phyloP scores from a whole-genome alignment of 768 basidiomycete genomes.

The Naganishia vishniacii region DNA sequence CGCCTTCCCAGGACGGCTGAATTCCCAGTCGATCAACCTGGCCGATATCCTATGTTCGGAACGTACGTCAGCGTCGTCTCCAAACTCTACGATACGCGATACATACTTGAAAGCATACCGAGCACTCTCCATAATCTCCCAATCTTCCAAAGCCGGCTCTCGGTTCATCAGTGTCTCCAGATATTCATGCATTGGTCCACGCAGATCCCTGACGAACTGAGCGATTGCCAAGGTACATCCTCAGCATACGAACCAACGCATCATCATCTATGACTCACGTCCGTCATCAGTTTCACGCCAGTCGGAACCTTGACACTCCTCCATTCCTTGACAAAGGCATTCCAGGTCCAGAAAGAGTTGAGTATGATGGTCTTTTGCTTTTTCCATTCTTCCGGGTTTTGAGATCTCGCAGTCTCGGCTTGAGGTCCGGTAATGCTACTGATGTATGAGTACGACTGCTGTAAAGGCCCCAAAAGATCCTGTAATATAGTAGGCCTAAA shows the following conservation, averaged over 20 bases:
- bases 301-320: slow-evolving; percentile 41
- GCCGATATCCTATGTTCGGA: slow-evolving; percentile 18
- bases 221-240: not conserved
- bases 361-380: slow-evolving; percentile 36
- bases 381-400: slow-evolving; percentile 16
- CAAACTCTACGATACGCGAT: no score
- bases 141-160: slow-evolving; percentile 26
- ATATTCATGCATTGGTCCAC: slow-evolving; percentile 25
- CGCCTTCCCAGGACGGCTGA: slow-evolving; percentile 24
- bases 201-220: slow-evolving; percentile 24
- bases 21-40: slow-evolving; percentile 29
- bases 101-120: slow-evolving; percentile 29
- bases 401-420: not conserved
- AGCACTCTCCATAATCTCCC: slow-evolving; percentile 28
- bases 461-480: slow-evolving; percentile 40
- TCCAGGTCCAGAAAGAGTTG: slow-evolving; percentile 47
- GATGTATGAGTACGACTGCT: slow-evolving; percentile 37
- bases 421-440: not conserved
- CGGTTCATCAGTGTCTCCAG: slow-evolving; percentile 24
- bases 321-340: slow-evolving; percentile 47
- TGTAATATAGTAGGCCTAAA: slow-evolving; percentile 36
- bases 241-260: not conserved
- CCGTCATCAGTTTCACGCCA: slow-evolving; percentile 41
- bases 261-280: not conserved
- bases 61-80: not conserved